A percentile compares a stretch with the other conserved stretches of the same genome.
Conservation (phyloP, 1,139 yeast genomes). For the Taphrina flavorubra region DNA sequence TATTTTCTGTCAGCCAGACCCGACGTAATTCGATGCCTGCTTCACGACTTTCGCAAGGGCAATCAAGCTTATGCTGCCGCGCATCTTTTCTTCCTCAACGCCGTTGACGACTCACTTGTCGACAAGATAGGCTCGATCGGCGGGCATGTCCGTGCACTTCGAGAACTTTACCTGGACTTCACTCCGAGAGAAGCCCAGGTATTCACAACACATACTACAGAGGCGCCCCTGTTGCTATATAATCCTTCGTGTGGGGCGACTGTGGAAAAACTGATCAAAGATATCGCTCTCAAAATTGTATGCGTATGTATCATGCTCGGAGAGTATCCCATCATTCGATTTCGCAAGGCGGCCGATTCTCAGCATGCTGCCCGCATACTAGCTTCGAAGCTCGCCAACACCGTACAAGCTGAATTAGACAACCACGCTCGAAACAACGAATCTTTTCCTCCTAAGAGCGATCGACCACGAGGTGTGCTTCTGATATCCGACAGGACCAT, state of each 20-base stretch:
- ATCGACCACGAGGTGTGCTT: slow-evolving; percentile 66
- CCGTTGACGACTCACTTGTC: slow-evolving; percentile 45
- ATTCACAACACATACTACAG: slow-evolving; percentile 55
- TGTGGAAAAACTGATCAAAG: slow-evolving; percentile 63
- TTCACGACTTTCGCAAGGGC: slow-evolving; percentile 61
- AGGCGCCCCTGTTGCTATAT: slow-evolving; percentile 75
- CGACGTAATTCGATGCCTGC: slow-evolving; percentile 63
- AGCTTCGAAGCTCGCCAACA: slow-evolving; percentile 74
- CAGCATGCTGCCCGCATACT: slow-evolving; percentile 64
- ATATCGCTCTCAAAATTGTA: slow-evolving; percentile 58
- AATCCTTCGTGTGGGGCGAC: slow-evolving; percentile 69
- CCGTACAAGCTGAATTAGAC: slow-evolving; percentile 73
- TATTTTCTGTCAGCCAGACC: slow-evolving; percentile 64
- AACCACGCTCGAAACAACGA: slow-evolving; percentile 72
- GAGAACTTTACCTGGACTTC: slow-evolving; percentile 55
- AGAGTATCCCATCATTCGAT: slow-evolving; percentile 86
- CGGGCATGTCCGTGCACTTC: slow-evolving; percentile 48
- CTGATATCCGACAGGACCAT: slow-evolving; percentile 80
- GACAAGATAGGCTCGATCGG: slow-evolving; percentile 50
- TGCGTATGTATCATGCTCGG: slow-evolving; percentile 56
- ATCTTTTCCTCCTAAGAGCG: slow-evolving; percentile 65
- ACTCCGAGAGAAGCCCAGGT: slow-evolving; percentile 59
- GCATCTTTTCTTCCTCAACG: slow-evolving; percentile 57
- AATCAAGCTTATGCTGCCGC: slow-evolving; percentile 66
- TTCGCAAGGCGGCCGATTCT: slow-evolving; percentile 61